A percentile compares a stretch with the other conserved stretches of the same genome.
Conservation (phyloP, 352 stramenopile genomes). For the Pythium angustatum region DNA sequence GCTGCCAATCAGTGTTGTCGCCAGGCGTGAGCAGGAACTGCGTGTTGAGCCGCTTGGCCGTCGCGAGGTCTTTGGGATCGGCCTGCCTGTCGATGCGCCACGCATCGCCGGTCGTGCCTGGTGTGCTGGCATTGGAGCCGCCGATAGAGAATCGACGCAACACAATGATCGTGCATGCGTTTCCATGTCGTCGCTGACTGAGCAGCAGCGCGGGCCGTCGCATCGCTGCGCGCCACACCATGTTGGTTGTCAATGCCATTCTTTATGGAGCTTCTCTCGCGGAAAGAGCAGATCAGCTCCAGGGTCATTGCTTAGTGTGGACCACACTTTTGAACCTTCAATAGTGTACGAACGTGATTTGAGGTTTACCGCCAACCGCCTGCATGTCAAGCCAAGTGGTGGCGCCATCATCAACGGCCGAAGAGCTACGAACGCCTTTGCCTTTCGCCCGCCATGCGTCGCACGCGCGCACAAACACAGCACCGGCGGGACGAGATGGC, state of each 20-base stretch:
- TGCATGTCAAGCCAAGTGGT: constrained; percentile 5
- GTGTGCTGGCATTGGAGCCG: neutral
- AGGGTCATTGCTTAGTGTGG: neutral
- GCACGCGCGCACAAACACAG: constrained; percentile 28
- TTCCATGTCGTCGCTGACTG: no score
- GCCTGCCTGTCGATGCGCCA: constrained; percentile 21
- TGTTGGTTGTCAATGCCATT: no score
- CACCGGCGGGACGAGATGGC: constrained; percentile 23
- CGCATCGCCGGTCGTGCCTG: neutral
- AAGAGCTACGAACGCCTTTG: neutral
- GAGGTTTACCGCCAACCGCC: neutral
- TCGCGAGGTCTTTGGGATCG: constrained; percentile 11
- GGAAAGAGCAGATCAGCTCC: neutral
- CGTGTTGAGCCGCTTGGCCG: constrained; percentile 18
- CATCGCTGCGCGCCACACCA: no score
- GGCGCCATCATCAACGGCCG: constrained; percentile 17
- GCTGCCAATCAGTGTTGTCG: constrained; percentile 33
- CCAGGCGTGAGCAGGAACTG: constrained; percentile 24
- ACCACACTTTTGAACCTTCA: constrained; percentile 2
- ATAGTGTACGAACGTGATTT: no score
- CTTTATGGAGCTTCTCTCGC: no score
- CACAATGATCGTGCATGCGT: no score
- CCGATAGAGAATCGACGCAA: neutral
- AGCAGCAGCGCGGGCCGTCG: neutral
- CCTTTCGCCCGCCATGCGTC: constrained; percentile 15